Percentiles rank a stretch among this genome's conserved stretches.
Evolutionary conservation across 2,329 filamentous ascomycete genomes (phyloP).

Genomic region (Podosphaera leucotricha): DNA sequence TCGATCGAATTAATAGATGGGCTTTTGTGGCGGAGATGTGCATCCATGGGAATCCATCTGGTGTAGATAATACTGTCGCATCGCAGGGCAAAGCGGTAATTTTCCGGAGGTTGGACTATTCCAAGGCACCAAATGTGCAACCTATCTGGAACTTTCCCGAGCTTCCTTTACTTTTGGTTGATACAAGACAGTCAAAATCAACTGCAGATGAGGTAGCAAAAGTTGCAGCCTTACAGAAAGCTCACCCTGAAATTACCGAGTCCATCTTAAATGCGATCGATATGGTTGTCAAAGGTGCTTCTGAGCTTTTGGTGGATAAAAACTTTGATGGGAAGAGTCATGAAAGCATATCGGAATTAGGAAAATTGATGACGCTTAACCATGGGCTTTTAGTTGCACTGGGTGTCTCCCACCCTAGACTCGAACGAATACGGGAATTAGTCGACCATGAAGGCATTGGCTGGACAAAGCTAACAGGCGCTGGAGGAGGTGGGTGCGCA

Average conservation of each 20-base stretch:
- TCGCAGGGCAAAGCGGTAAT: constrained; percentile 86
- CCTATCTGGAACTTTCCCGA: constrained; percentile 77
- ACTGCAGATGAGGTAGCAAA: constrained; percentile 72
- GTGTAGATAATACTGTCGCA: constrained; percentile 89
- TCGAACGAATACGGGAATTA: constrained; percentile 78
- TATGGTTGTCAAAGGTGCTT: constrained; percentile 34
- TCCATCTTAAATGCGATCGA: constrained; percentile 73
- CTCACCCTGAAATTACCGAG: constrained; percentile 55
- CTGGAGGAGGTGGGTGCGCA: constrained; percentile 84
- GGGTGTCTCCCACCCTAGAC: constrained; percentile 79
- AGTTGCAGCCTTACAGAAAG: constrained; percentile 46
- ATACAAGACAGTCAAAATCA: constrained; percentile 71
- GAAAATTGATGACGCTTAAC: constrained; percentile 79
- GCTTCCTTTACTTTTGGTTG: constrained; percentile 68
- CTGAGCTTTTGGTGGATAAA: constrained; percentile 29
- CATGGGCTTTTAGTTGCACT: constrained; percentile 79
- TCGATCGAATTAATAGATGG: constrained; percentile 94
- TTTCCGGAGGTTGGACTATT: constrained; percentile 61
- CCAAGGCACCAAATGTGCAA: constrained; percentile 50
- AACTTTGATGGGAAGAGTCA: constrained; percentile 43
- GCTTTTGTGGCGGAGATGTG: constrained; percentile 93
- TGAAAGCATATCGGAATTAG: constrained; percentile 45
- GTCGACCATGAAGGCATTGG: constrained; percentile 76
- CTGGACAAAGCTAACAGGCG: constrained; percentile 94
- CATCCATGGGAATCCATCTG: constrained; percentile 90